phyloP scores from a whole-genome alignment of 495 filamentous ascomycete species.

The Peziza echinospora region DNA sequence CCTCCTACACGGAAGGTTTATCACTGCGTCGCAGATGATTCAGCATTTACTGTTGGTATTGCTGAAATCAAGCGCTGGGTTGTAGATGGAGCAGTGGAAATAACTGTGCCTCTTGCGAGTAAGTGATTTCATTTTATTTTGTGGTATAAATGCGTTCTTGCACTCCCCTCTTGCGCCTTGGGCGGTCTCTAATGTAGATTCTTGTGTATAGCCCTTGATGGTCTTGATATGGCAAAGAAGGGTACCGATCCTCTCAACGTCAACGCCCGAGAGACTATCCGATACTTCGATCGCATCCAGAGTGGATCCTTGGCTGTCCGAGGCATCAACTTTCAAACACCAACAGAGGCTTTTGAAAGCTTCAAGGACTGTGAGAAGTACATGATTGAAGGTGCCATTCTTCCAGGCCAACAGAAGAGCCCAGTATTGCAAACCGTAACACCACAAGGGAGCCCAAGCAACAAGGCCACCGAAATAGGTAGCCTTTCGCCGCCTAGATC shows the following conservation, averaged over 20 bases:
- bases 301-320: slow-evolving; percentile 29
- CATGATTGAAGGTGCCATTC: slow-evolving; percentile 23
- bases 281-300: slow-evolving; percentile 43
- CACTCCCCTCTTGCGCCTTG: background rate
- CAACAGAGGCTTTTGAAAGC: slow-evolving; percentile 33
- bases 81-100: slow-evolving; percentile 36
- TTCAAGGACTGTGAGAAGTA: slow-evolving; percentile 43
- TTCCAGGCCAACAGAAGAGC: slow-evolving; percentile 18
- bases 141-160: background rate
- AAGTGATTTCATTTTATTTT: slow-evolving; percentile 16
- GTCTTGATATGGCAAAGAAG: slow-evolving; percentile 33
- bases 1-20: slow-evolving; percentile 37
- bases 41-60: slow-evolving; percentile 45
- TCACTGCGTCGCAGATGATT: slow-evolving; percentile 56
- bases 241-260: slow-evolving; percentile 32
- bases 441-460: slow-evolving; percentile 23
- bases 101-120: slow-evolving; percentile 52
- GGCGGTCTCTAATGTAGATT: slow-evolving; percentile 7
- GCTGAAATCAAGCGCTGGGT: slow-evolving; percentile 50
- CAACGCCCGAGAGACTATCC: slow-evolving; percentile 41
- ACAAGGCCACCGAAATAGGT: slow-evolving; percentile 25
- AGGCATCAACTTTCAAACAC: slow-evolving; percentile 32
- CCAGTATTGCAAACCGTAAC: slow-evolving; percentile 1
- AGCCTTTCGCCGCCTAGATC: background rate
- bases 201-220: slow-evolving; percentile 15